Conservation (phyloP, 2,329 filamentous ascomycete species). For the Talaromyces sp. region DNA sequence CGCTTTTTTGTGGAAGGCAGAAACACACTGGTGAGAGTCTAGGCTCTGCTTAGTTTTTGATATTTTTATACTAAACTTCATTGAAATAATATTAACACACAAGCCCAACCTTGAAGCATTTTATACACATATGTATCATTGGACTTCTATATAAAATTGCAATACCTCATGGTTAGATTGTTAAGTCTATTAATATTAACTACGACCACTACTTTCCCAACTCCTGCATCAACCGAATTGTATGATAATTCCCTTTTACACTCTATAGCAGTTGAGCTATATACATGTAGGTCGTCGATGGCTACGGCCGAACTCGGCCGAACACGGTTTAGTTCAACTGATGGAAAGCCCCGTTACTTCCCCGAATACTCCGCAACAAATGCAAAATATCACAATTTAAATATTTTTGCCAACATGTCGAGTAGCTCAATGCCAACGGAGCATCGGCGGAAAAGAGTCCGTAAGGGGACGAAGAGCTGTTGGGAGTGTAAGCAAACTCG, state of each 20-base stretch:
- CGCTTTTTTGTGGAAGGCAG: no score
- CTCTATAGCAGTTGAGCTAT: neutral
- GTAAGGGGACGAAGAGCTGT: conserved; percentile 2
- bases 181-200: neutral
- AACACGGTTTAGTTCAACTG: neutral
- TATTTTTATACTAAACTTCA: no score
- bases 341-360: neutral
- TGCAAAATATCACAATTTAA: neutral
- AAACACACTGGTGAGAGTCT: no score
- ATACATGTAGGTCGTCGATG: neutral
- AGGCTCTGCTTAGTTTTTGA: no score
- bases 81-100: no score
- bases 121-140: no score
- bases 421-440: neutral
- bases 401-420: neutral
- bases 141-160: no score
- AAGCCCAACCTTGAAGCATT: no score
- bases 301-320: neutral
- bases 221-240: no score
- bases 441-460: conserved; percentile 1
- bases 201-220: neutral
- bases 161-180: no score
- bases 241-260: neutral
- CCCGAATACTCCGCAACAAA: neutral
- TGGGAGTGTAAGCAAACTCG: neutral